phyloP scores from a whole-genome alignment of 441 rosid genomes.

The Arabidopsis lyrata region DNA sequence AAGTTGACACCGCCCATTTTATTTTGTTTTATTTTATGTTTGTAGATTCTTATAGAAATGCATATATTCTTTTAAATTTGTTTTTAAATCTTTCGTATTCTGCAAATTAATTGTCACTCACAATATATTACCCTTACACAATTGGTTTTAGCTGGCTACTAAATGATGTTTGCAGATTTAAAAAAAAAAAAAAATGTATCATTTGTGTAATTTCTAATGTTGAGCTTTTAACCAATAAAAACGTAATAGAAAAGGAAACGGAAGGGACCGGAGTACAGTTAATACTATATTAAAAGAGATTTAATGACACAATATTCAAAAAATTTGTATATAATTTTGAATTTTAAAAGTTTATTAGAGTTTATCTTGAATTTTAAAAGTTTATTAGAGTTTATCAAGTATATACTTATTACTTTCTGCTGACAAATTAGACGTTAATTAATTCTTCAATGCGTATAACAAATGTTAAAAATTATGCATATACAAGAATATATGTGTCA shows the following conservation, averaged over 20 bases:
- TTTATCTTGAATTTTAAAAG: neutral
- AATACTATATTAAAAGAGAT: neutral
- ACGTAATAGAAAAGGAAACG: neutral
- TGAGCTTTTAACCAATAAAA: neutral
- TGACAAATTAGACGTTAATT: neutral
- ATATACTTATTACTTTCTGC: neutral
- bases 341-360: neutral
- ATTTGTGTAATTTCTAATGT: neutral
- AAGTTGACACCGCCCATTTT: conserved; percentile 22
- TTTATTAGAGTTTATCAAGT: neutral
- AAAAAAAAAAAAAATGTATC: neutral
- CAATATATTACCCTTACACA: too few species aligned
- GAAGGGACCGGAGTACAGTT: neutral
- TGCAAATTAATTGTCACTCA: too few species aligned
- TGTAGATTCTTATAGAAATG: neutral
- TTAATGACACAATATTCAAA: neutral
- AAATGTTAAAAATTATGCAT: neutral
- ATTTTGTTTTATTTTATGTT: neutral
- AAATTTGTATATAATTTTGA: neutral
- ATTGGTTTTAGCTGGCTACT: too few species aligned
- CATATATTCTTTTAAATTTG: too few species aligned
- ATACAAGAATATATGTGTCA: neutral
- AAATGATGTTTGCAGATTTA: too few species aligned
- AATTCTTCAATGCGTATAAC: neutral
- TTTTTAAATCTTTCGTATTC: too few species aligned